phyloP scores from a whole-genome alignment of 345 rosid genomes.

The Arabidopsis arenosa region DNA sequence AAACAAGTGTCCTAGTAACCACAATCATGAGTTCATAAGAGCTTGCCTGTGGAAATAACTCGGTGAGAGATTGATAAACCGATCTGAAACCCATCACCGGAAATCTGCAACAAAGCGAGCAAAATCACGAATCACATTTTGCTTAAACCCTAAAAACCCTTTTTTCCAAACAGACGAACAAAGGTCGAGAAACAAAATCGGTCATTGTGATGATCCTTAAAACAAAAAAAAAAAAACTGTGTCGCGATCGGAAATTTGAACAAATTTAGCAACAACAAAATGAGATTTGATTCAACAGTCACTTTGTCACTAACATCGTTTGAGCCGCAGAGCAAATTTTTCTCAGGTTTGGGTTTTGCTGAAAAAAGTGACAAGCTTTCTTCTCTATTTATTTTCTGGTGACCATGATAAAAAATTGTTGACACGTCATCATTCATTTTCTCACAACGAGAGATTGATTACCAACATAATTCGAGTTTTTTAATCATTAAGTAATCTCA shows the following conservation, averaged over 20 bases:
- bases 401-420: neutral
- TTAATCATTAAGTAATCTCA: neutral
- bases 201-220: neutral
- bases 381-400: neutral
- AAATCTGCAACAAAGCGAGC: neutral
- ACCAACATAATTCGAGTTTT: neutral
- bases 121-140: neutral
- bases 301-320: conserved; percentile 17
- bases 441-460: neutral
- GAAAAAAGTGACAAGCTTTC: neutral
- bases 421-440: conserved; percentile 12
- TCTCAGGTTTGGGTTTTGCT: conserved; percentile 10
- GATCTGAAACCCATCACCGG: conserved; percentile 55
- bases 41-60: conserved; percentile 72
- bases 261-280: neutral
- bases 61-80: conserved; percentile 58
- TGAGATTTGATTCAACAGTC: neutral
- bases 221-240: neutral
- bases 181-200: neutral
- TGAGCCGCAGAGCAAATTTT: neutral
- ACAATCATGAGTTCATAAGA: neutral
- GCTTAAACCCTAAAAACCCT: neutral
- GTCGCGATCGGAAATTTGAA: neutral
- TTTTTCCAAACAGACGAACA: neutral
- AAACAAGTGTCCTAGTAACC: neutral